Conservation (phyloP, 345 rosid species). For the Iberis pinnata region DNA sequence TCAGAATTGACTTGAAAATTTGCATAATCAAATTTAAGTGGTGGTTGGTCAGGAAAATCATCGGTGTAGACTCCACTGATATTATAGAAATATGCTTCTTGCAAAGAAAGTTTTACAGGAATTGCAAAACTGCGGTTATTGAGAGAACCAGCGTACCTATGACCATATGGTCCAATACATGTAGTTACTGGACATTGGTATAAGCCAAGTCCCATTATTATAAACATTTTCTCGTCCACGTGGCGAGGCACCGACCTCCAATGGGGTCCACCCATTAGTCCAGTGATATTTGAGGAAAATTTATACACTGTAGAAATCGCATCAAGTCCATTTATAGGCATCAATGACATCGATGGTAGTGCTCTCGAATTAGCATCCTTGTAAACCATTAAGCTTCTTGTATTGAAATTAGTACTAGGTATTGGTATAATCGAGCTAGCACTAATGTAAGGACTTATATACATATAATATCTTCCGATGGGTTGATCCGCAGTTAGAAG, state of each 20-base stretch:
- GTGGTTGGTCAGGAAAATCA: conserved; percentile 57
- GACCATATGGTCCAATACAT: conserved; percentile 32
- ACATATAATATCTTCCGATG: conserved; percentile 56
- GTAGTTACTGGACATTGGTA: conserved; percentile 33
- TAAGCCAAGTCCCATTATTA: no score
- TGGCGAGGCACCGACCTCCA: conserved; percentile 59
- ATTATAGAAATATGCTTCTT: conserved; percentile 50
- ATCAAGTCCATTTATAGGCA: conserved; percentile 39
- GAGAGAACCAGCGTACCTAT: conserved; percentile 52
- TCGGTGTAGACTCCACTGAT: conserved; percentile 46
- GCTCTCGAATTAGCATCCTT: conserved; percentile 26
- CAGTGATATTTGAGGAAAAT: conserved; percentile 46
- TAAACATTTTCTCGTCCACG: no score
- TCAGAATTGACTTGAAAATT: conserved; percentile 18
- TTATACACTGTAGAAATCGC: conserved; percentile 52
- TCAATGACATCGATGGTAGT: conserved; percentile 33
- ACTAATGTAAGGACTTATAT: conserved; percentile 44
- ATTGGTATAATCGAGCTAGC: conserved; percentile 4
- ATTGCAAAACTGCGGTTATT: conserved; percentile 53
- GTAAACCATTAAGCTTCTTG: conserved; percentile 47
- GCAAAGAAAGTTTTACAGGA: conserved; percentile 39
- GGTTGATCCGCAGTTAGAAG: conserved; percentile 52
- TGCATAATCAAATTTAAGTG: conserved; percentile 48
- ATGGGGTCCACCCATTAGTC: conserved; percentile 39
- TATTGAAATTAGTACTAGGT: conserved; percentile 25